Evolutionary conservation across 2,329 filamentous ascomycete genomes (phyloP).

Genomic region (Calonectria naviculata): DNA sequence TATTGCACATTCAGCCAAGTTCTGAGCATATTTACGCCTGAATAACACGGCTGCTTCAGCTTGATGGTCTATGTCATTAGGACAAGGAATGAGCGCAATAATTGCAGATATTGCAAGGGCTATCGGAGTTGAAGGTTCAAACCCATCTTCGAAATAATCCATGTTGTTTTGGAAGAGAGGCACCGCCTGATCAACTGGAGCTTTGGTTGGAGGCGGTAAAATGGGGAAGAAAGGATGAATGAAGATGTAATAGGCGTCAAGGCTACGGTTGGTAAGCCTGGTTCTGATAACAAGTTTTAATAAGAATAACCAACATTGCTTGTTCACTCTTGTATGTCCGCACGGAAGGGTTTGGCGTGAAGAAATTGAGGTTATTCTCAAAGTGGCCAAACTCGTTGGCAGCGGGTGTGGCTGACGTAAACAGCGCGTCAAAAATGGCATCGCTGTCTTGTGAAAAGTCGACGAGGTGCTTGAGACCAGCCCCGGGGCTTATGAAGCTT

Average conservation of each 20-base stretch:
- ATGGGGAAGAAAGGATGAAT: constrained; percentile 2
- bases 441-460: neutral
- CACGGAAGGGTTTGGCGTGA: neutral
- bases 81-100: neutral
- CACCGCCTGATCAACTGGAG: neutral
- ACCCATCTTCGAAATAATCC: neutral
- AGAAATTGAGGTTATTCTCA: neutral
- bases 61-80: neutral
- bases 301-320: neutral
- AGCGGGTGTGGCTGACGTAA: neutral
- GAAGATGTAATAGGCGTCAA: neutral
- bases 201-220: neutral
- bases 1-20: neutral
- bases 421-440: neutral
- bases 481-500: neutral
- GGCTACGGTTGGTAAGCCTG: neutral
- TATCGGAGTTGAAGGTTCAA: neutral
- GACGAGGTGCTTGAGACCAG: neutral
- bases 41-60: neutral
- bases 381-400: neutral
- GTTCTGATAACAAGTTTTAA: neutral
- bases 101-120: neutral
- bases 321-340: neutral
- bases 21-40: neutral
- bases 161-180: neutral